A percentile compares a stretch with the other conserved stretches of the same genome.
These are phyloP conservation scores for Paramecium pentaurelia DNA, from an alignment of 73 alveolate species.

Conservation along the genomic window DNA sequence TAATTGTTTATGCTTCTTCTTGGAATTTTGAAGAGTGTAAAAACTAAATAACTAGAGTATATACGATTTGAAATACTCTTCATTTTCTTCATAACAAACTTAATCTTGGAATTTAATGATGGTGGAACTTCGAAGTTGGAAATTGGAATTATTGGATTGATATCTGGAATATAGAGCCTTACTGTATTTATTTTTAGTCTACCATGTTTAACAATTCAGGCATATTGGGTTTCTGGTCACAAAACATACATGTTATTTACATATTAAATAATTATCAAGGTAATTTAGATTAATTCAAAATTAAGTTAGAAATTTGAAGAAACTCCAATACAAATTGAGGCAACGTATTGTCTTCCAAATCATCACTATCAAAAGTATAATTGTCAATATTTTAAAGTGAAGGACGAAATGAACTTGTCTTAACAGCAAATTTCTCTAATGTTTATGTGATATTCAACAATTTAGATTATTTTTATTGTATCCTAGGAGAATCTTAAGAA, in stretches of 20 bases:
- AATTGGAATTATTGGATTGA: neutral
- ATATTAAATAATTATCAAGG: neutral
- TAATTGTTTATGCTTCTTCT: neutral
- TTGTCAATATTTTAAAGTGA: neutral
- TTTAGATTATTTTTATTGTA: neutral
- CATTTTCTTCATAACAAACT: neutral
- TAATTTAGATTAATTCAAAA: neutral
- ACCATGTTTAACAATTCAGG: conserved; percentile 21
- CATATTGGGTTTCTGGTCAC: neutral
- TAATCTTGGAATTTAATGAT: neutral
- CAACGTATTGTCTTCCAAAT: neutral
- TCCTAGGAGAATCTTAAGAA: neutral
- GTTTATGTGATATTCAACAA: neutral
- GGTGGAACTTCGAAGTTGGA: neutral
- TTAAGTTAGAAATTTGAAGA: neutral
- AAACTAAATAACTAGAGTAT: neutral
- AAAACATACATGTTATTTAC: neutral
- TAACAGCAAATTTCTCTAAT: neutral
- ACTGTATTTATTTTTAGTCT: neutral
- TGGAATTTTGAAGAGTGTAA: neutral
- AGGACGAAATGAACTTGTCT: conserved; percentile 7
- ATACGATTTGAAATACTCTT: conserved; percentile 3
- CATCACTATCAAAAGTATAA: neutral
- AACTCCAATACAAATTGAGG: neutral
- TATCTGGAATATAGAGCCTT: conserved; percentile 2